These are phyloP conservation scores for Plasmodium adleri DNA, from an alignment of 169 alveolate species.

Conservation along the genomic window DNA sequence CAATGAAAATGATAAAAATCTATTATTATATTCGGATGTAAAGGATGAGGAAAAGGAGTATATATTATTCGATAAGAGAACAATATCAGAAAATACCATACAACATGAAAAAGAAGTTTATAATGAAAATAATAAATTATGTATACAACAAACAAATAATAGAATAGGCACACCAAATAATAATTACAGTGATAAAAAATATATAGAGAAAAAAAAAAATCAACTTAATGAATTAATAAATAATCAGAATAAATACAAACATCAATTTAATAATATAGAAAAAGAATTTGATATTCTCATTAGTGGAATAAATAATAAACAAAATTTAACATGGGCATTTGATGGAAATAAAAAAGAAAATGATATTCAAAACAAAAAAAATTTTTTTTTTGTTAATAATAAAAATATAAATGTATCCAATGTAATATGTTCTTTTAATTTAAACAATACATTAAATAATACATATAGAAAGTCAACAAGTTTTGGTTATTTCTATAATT, in stretches of 20 bases:
- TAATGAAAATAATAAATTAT: background rate
- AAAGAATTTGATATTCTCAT: slow-evolving; percentile 27
- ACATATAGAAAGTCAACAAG: slow-evolving; percentile 33
- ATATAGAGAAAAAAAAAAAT: slow-evolving; percentile 5
- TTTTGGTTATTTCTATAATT: background rate
- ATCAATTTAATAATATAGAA: slow-evolving; percentile 21
- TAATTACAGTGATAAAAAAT: background rate
- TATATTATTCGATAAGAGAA: background rate
- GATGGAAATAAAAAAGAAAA: slow-evolving; percentile 65
- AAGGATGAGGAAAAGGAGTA: too few relatives aligned
- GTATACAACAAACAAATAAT: background rate
- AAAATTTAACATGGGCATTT: slow-evolving; percentile 67
- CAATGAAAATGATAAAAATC: too few relatives aligned
- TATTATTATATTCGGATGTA: too few relatives aligned
- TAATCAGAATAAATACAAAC: slow-evolving; percentile 28
- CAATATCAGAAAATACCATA: background rate
- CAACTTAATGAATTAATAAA: background rate
- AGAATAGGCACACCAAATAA: background rate
- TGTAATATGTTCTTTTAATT: slow-evolving; percentile 17
- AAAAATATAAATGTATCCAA: slow-evolving; percentile 67
- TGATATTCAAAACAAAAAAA: background rate
- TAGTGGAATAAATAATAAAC: slow-evolving; percentile 52
- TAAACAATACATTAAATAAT: slow-evolving; percentile 2
- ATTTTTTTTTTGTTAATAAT: slow-evolving; percentile 1
- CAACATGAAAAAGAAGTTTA: background rate